phyloP scores from a whole-genome alignment of 1,284 basidiomycete genomes.

The Rhodotorula sp. region DNA sequence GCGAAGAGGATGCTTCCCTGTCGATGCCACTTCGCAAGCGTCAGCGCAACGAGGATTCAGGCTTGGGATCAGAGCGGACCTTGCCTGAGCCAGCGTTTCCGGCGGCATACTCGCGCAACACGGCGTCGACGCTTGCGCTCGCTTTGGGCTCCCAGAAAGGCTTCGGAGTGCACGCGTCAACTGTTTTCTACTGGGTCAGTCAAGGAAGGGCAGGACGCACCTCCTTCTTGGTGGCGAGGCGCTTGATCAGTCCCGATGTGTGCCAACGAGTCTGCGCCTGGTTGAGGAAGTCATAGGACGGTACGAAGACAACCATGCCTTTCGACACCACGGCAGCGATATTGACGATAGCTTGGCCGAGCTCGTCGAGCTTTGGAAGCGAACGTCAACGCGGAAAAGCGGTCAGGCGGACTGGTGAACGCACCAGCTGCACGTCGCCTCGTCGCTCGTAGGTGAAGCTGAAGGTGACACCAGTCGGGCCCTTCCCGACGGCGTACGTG shows the following conservation, averaged over 20 bases:
- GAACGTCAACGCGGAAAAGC: constrained; percentile 49
- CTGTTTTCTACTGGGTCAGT: too few species aligned
- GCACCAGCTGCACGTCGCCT: constrained; percentile 64
- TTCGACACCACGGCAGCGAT: constrained; percentile 74
- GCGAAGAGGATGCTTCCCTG: constrained; percentile 60
- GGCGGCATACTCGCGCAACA: constrained; percentile 71
- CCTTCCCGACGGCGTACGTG: constrained; percentile 71
- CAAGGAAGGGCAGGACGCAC: too few species aligned
- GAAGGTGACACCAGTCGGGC: constrained; percentile 72
- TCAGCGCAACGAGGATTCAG: not conserved
- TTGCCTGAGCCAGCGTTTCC: constrained; percentile 51
- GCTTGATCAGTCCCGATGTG: constrained; percentile 61
- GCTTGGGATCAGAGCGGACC: not conserved
- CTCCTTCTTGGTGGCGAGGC: constrained; percentile 71
- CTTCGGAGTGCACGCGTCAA: too few species aligned
- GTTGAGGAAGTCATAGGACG: constrained; percentile 83
- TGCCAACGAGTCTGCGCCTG: constrained; percentile 68
- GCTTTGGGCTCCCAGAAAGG: constrained; percentile 86
- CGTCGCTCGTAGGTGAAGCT: constrained; percentile 81
- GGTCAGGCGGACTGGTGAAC: constrained; percentile 42
- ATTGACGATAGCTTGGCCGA: constrained; percentile 79
- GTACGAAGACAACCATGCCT: constrained; percentile 91
- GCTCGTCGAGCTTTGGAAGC: constrained; percentile 75
- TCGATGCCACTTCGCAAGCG: not conserved
- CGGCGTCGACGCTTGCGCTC: constrained; percentile 69